Percentiles rank a stretch among this genome's conserved stretches.
Evolutionary conservation across 75 land plant genomes (phyloP).

Genomic region (Chamaecyparis obtusa): DNA sequence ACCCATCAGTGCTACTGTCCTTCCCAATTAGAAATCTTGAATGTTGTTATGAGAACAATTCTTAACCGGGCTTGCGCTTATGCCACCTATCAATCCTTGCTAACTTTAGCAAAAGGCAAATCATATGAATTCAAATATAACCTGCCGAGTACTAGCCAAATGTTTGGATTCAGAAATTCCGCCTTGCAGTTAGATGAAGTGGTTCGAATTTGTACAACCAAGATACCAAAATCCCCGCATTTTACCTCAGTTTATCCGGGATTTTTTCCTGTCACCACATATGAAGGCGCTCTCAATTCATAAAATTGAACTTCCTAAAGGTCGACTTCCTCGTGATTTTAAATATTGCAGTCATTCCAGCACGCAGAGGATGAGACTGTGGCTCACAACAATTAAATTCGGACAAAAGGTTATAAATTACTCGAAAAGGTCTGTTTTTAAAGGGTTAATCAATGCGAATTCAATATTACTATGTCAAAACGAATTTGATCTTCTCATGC

Average conservation of each 20-base stretch:
- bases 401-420: not conserved
- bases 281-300: no score
- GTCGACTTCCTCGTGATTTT: not conserved
- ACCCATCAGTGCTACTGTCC: conserved; percentile 27
- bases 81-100: not conserved
- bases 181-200: no score
- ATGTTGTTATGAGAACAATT: not conserved
- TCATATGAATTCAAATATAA: not conserved
- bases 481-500: no score
- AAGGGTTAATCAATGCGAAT: no score
- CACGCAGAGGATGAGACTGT: not conserved
- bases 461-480: no score
- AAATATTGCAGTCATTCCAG: not conserved
- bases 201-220: not conserved
- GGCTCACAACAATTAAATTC: no score
- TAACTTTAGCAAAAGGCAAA: not conserved
- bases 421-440: no score
- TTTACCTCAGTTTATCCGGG: not conserved
- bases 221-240: not conserved
- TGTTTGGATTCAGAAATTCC: no score
- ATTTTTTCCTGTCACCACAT: not conserved
- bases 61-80: not conserved
- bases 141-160: not conserved
- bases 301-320: no score
- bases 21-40: not conserved